Evolutionary conservation across 257 asterid genomes (phyloP).

Genomic region (Plantago major): DNA sequence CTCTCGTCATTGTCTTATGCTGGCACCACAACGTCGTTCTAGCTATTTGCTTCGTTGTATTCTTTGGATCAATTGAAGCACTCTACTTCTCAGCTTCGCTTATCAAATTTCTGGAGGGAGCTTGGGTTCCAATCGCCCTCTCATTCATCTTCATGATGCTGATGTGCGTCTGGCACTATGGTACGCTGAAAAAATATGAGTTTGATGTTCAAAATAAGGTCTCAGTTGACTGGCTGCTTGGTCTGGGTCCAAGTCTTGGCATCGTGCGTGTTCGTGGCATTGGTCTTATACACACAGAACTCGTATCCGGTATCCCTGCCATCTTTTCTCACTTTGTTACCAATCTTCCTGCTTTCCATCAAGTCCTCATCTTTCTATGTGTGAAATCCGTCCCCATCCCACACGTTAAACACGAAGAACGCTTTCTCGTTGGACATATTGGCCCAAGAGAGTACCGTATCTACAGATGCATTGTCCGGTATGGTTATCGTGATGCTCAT

Average conservation of each 20-base stretch:
- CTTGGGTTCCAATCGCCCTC: slow-evolving; percentile 85
- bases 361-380: slow-evolving; percentile 76
- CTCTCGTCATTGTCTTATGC: slow-evolving; percentile 77
- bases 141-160: slow-evolving; percentile 61
- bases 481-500: slow-evolving; percentile 83
- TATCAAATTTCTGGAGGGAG: slow-evolving; percentile 81
- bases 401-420: slow-evolving; percentile 69
- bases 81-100: slow-evolving; percentile 78
- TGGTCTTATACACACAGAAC: slow-evolving; percentile 89
- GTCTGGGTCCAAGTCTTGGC: slow-evolving; percentile 78
- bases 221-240: slow-evolving; percentile 81
- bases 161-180: slow-evolving; percentile 91
- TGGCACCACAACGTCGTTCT: slow-evolving; percentile 67
- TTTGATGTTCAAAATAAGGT: slow-evolving; percentile 89
- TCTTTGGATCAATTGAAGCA: slow-evolving; percentile 77
- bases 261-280: slow-evolving; percentile 84
- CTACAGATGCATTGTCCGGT: slow-evolving; percentile 78
- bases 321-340: slow-evolving; percentile 91
- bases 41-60: slow-evolving; percentile 61
- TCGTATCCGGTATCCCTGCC: slow-evolving; percentile 86
- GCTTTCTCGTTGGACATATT: slow-evolving; percentile 74
- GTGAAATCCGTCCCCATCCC: slow-evolving; percentile 87
- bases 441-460: slow-evolving; percentile 76
- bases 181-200: slow-evolving; percentile 71
- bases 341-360: slow-evolving; percentile 92